These are phyloP conservation scores for Eucalyptus albens DNA, from an alignment of 345 rosid genomes.

Conservation along the genomic window DNA sequence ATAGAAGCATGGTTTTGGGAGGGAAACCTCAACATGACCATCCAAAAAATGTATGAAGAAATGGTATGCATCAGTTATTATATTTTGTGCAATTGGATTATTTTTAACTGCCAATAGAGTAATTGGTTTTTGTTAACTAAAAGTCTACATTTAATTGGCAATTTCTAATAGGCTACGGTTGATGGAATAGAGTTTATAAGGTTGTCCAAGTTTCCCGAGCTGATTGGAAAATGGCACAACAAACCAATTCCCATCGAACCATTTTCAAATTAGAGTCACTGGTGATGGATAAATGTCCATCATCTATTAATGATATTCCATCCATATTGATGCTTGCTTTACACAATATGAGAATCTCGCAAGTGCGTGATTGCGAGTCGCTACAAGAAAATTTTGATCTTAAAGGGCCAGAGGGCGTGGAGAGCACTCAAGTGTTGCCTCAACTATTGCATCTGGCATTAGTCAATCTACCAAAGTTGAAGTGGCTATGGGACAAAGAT, in stretches of 20 bases:
- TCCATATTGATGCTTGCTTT: neutral
- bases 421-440: neutral
- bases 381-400: neutral
- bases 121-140: too few relatives aligned
- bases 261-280: too few relatives aligned
- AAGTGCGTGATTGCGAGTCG: neutral
- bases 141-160: too few relatives aligned
- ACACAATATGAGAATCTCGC: neutral
- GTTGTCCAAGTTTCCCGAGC: fast-evolving
- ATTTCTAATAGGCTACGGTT: too few relatives aligned
- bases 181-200: too few relatives aligned
- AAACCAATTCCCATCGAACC: fast-evolving
- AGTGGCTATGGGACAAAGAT: neutral
- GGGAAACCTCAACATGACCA: neutral
- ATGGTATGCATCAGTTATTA: neutral
- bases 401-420: fast-evolving
- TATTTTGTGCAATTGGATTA: neutral
- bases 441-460: fast-evolving
- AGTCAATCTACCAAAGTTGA: neutral
- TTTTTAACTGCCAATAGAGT: too few relatives aligned
- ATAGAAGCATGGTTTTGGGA: fast-evolving
- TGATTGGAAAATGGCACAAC: neutral
- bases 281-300: too few relatives aligned
- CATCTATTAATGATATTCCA: neutral
- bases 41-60: neutral